Evolutionary conservation across 2,329 filamentous ascomycete species (phyloP), one percentile per base, ranked within the genome.

Genomic region (Zymoseptoria crescenta): DNA sequence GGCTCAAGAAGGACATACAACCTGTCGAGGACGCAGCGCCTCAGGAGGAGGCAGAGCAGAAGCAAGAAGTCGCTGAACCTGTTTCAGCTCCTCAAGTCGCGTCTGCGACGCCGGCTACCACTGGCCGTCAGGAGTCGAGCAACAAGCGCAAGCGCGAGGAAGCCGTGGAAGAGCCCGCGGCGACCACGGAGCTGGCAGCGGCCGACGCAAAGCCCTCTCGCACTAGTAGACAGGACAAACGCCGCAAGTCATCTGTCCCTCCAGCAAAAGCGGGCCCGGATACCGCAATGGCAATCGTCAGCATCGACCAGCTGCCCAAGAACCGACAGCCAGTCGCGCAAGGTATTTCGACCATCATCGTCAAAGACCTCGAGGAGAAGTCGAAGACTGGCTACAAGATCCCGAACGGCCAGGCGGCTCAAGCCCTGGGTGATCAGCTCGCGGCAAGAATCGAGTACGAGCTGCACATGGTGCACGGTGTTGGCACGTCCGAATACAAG

Each of bases 391-490:
- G 83, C 8, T 86, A 87, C 65, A 76, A 78, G 27, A 75, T 91
- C 19, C 81, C 85, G 1, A 80, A 86, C 55, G 87, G 83, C 52
- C 80, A 85, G 57, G 84, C 83, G 0, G 78, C 83, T 13, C 84
- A 87, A 54, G 80, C 80, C 8, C 77, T 89, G 59, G 86, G 87
- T 9, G 86, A 88, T 69, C 81, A 81, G 21, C 81, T 92, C 52
- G 89, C 88, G 13, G 76, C 96, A 27, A 83, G 90, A 64, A 87
- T 97, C 62, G 92, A 96, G 76, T 84, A 90, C 67, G 80, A 83
- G 61, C 76, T 85, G 59, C 81, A 82, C 71, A 75, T 80, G 65
- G 79, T 79, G 67, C 78, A 79, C 59, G 80, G 81, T 55, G 79
- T 82, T 4, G 80, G 77, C 65, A 74, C 79, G 61, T 56, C 63